These are phyloP conservation scores for Aspergillus cavernicola DNA, from an alignment of 495 filamentous ascomycete species.

Conservation along the genomic window DNA sequence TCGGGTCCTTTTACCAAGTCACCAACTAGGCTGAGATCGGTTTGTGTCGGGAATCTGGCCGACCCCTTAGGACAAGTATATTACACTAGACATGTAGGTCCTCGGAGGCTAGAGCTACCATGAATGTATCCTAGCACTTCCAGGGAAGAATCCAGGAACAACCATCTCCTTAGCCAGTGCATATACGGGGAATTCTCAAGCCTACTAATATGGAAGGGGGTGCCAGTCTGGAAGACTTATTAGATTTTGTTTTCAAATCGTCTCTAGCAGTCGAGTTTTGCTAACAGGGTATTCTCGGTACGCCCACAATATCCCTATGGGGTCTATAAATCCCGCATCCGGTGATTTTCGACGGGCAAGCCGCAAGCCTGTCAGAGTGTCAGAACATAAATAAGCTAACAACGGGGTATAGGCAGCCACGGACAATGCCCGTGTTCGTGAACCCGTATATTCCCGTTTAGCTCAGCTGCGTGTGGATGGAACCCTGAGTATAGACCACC, in stretches of 20 bases:
- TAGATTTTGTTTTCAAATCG: background rate
- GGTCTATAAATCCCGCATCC: background rate
- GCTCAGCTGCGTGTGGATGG: background rate
- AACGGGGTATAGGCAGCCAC: background rate
- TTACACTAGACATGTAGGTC: too few relatives aligned
- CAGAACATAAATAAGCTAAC: background rate
- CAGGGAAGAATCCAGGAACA: slow-evolving; percentile 4
- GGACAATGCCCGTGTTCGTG: slow-evolving; percentile 4
- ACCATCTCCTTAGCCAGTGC: background rate
- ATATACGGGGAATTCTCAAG: background rate
- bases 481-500: background rate
- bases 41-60: background rate
- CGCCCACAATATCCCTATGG: too few relatives aligned
- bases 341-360: background rate
- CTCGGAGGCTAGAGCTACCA: too few relatives aligned
- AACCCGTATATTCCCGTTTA: slow-evolving; percentile 6
- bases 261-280: too few relatives aligned
- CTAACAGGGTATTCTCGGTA: too few relatives aligned
- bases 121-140: too few relatives aligned
- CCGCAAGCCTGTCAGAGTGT: background rate
- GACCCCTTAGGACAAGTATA: too few relatives aligned
- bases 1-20: background rate
- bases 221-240: slow-evolving; percentile 1
- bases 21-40: slow-evolving; percentile 5
- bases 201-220: slow-evolving; percentile 7